A percentile compares a stretch with the other conserved stretches of the same genome.
Conservation (phyloP, 169 alveolate species). For the Babesia bigemina region DNA sequence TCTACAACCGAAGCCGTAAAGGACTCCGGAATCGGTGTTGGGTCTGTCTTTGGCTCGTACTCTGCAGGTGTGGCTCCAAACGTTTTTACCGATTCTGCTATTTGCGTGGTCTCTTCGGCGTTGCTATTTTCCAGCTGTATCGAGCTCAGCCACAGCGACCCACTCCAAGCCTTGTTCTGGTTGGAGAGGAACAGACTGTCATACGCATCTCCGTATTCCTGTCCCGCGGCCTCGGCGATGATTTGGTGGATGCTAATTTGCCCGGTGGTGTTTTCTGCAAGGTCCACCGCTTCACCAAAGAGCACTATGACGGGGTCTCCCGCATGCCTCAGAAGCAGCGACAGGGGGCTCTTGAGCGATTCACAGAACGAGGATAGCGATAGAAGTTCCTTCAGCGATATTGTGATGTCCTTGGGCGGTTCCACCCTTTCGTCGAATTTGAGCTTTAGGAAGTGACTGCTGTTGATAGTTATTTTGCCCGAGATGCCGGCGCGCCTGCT, state of each 20-base stretch:
- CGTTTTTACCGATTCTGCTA: neutral
- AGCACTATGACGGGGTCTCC: slow-evolving; percentile 67
- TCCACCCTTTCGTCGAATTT: slow-evolving; percentile 38
- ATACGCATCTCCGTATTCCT: neutral
- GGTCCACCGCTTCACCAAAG: slow-evolving; percentile 64
- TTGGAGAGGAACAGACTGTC: slow-evolving; percentile 2
- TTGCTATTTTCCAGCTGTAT: neutral
- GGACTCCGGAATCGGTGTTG: neutral
- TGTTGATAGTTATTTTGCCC: slow-evolving; percentile 55
- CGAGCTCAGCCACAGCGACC: slow-evolving; percentile 66
- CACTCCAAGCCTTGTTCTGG: slow-evolving; percentile 48
- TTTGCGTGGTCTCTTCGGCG: neutral
- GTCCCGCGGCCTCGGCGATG: slow-evolving; percentile 24
- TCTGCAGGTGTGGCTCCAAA: neutral
- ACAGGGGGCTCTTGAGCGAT: slow-evolving; percentile 55
- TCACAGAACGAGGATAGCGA: slow-evolving; percentile 60
- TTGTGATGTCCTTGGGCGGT: slow-evolving; percentile 40
- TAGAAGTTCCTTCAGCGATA: slow-evolving; percentile 53
- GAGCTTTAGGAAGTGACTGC: slow-evolving; percentile 39
- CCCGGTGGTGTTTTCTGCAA: slow-evolving; percentile 33
- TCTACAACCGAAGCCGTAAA: neutral
- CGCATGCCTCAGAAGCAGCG: slow-evolving; percentile 37
- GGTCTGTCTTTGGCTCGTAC: neutral
- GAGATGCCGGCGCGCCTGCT: slow-evolving; percentile 33
- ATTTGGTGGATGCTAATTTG: slow-evolving; percentile 50